These are phyloP conservation scores for Salvia hispanica DNA, from an alignment of 257 asterid species.

Conservation along the genomic window DNA sequence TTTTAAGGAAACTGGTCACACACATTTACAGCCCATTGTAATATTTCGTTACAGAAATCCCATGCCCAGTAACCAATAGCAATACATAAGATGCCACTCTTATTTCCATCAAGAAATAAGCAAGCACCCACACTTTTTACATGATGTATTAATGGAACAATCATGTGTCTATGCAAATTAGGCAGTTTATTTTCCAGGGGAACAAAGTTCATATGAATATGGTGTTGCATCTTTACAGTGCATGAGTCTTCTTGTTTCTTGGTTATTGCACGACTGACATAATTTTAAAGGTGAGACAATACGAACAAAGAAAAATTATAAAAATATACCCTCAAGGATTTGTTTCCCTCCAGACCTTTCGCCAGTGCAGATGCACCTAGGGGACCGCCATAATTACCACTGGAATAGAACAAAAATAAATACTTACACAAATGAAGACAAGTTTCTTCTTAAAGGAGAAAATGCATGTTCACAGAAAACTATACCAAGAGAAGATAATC, in stretches of 20 bases:
- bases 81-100: background rate
- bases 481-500: background rate
- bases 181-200: background rate
- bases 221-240: slow-evolving; percentile 1
- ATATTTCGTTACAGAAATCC: background rate
- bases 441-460: slow-evolving; percentile 24
- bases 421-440: slow-evolving; percentile 23
- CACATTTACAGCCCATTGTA: slow-evolving; percentile 3
- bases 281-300: slow-evolving; percentile 11
- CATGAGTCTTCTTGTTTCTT: slow-evolving; percentile 1
- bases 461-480: slow-evolving; percentile 9
- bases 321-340: slow-evolving; percentile 71
- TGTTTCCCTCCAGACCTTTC: slow-evolving; percentile 91
- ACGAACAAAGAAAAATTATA: background rate
- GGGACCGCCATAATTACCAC: slow-evolving; percentile 98
- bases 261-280: slow-evolving; percentile 10
- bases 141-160: background rate
- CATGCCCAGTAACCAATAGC: background rate
- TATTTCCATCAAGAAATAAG: slow-evolving; percentile 14
- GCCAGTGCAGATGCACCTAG: slow-evolving; percentile 94
- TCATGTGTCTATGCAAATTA: slow-evolving; percentile 3
- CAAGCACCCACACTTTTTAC: background rate
- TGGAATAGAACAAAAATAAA: slow-evolving; percentile 35
- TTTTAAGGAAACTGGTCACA: background rate
- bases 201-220: background rate